Evolutionary conservation across 345 rosid species (phyloP).

Genomic region (Euclidium syriacum): DNA sequence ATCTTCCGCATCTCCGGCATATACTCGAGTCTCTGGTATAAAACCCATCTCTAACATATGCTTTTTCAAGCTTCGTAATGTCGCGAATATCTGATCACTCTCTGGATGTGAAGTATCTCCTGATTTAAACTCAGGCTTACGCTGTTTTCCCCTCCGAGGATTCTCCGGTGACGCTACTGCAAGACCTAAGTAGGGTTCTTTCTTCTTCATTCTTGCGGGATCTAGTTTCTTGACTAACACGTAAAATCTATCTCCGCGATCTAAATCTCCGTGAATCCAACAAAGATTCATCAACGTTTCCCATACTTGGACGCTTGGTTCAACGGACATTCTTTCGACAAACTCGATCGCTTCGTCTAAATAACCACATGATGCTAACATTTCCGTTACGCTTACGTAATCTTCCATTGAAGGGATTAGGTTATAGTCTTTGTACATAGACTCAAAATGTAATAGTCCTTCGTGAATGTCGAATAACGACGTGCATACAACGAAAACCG

Average conservation of each 20-base stretch:
- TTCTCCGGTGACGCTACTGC: too few species aligned
- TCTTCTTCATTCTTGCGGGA: constrained; percentile 41
- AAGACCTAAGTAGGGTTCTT: constrained; percentile 63
- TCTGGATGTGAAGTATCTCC: constrained; percentile 72
- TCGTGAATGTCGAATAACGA: constrained; percentile 53
- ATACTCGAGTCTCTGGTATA: constrained; percentile 47
- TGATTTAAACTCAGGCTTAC: constrained; percentile 44
- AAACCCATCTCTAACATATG: constrained; percentile 81
- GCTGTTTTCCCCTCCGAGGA: constrained; percentile 25
- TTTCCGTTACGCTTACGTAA: constrained; percentile 47
- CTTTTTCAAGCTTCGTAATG: constrained; percentile 47
- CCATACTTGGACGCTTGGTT: constrained; percentile 57
- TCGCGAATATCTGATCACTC: constrained; percentile 39
- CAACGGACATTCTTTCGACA: constrained; percentile 45
- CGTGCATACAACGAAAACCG: constrained; percentile 55
- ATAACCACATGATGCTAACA: constrained; percentile 66
- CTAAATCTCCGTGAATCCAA: constrained; percentile 62
- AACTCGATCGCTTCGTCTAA: constrained; percentile 74
- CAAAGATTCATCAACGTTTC: constrained; percentile 64
- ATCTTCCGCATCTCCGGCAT: constrained; percentile 46
- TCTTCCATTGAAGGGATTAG: constrained; percentile 61
- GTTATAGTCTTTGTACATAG: constrained; percentile 59
- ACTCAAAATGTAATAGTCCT: constrained; percentile 62
- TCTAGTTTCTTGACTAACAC: constrained; percentile 54
- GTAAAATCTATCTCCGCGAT: constrained; percentile 63